Percentiles rank a stretch among this genome's conserved stretches.
These are phyloP conservation scores for Halophytophthora batemanensis DNA, from an alignment of 352 stramenopile species.

Conservation along the genomic window DNA sequence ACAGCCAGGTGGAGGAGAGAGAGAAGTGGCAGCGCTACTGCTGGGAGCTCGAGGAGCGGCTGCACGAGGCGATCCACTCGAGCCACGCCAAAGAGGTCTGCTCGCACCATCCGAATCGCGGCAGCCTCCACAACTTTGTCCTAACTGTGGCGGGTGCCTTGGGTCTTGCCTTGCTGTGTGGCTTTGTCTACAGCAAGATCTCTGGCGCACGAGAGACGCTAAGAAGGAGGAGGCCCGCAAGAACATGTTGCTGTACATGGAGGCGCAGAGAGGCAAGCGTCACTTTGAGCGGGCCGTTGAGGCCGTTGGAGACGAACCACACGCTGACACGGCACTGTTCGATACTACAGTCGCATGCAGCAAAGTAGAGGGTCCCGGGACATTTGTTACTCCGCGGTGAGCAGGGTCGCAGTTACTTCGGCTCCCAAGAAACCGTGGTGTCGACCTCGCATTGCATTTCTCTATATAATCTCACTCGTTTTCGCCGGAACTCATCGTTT, in stretches of 20 bases:
- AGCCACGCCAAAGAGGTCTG: conserved; percentile 56
- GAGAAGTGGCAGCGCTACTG: conserved; percentile 78
- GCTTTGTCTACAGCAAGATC: conserved; percentile 30
- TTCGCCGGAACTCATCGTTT: too few relatives aligned
- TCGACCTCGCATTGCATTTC: too few relatives aligned
- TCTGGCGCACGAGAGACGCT: conserved; percentile 59
- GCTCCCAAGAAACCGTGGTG: too few relatives aligned
- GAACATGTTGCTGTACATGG: conserved; percentile 76
- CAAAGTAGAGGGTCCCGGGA: too few relatives aligned
- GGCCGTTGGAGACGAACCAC: background rate
- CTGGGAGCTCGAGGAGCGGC: conserved; percentile 69
- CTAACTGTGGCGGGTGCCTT: background rate
- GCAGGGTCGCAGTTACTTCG: too few relatives aligned
- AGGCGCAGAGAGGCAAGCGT: conserved; percentile 59
- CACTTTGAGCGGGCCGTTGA: conserved; percentile 26
- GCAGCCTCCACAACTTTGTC: background rate
- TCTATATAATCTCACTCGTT: too few relatives aligned
- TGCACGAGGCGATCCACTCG: conserved; percentile 52
- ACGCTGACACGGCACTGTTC: too few relatives aligned
- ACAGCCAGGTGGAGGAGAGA: conserved; percentile 65
- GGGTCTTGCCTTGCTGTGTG: background rate
- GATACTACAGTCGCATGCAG: too few relatives aligned
- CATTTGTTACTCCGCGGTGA: too few relatives aligned
- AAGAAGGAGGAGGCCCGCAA: conserved; percentile 70
- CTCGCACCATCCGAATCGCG: too few relatives aligned